Percentiles rank a stretch among this genome's conserved stretches.
Evolutionary conservation across 169 alveolate genomes (phyloP).

Genomic region (Perkinsus chesapeaki): DNA sequence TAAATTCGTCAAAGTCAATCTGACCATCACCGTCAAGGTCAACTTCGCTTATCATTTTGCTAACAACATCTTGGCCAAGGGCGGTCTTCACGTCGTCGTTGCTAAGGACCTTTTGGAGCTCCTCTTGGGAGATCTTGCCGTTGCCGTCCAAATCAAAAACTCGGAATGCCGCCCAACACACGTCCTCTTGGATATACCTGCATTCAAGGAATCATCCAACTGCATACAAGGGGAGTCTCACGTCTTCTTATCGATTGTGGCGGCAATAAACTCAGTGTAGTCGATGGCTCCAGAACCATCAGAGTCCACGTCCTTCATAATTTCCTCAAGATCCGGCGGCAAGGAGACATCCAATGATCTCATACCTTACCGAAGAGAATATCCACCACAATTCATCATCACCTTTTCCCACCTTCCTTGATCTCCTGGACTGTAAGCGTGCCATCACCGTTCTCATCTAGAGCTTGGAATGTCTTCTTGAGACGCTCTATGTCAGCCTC

Average conservation of each 20-base stretch:
- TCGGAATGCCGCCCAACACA: constrained; percentile 62
- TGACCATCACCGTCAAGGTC: constrained; percentile 57
- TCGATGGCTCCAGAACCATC: constrained; percentile 65
- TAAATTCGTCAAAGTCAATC: constrained; percentile 26
- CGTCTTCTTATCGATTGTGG: constrained; percentile 55
- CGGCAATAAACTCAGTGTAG: constrained; percentile 70
- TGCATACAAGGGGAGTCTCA: constrained; percentile 34
- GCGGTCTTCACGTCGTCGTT: constrained; percentile 32
- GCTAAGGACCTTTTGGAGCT: constrained; percentile 48
- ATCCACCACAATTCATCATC: not conserved
- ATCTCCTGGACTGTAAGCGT: constrained; percentile 49
- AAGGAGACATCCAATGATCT: constrained; percentile 43
- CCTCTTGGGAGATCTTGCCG: constrained; percentile 65
- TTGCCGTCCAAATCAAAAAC: constrained; percentile 63
- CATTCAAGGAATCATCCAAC: constrained; percentile 43
- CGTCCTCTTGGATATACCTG: constrained; percentile 47
- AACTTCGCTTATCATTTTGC: constrained; percentile 39
- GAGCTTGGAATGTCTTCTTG: constrained; percentile 35
- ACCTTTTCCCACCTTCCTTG: constrained; percentile 43
- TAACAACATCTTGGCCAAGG: constrained; percentile 27
- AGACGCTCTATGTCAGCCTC: constrained; percentile 47
- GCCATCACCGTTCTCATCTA: constrained; percentile 52
- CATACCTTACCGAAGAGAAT: not conserved
- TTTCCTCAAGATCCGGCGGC: constrained; percentile 53
- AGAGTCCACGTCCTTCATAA: constrained; percentile 57